These are phyloP conservation scores for Fusarium hostae DNA, from an alignment of 2,329 filamentous ascomycete genomes.

Conservation along the genomic window DNA sequence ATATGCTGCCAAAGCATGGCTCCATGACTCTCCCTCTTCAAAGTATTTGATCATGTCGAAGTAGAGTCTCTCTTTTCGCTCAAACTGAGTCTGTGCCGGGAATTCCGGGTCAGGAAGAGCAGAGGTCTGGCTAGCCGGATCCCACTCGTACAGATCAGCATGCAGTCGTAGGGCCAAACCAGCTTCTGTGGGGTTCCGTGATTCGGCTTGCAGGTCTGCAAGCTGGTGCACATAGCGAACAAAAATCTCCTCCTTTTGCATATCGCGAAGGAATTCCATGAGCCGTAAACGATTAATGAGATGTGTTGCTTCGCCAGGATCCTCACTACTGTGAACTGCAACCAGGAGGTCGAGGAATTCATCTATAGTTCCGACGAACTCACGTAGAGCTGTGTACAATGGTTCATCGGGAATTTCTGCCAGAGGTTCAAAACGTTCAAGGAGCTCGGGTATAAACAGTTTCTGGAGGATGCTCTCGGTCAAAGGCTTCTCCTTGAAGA, in stretches of 20 bases:
- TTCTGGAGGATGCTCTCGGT: conserved; percentile 93
- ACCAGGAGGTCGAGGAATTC: conserved; percentile 92
- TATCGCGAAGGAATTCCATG: conserved; percentile 96
- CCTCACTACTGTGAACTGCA: conserved; percentile 84
- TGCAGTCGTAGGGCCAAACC: conserved; percentile 90
- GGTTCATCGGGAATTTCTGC: conserved; percentile 74
- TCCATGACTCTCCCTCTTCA: conserved; percentile 94
- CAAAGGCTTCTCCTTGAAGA: conserved; percentile 89
- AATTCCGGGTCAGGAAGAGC: conserved; percentile 79
- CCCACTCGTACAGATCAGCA: conserved; percentile 93
- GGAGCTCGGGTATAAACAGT: conserved; percentile 86
- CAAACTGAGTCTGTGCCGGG: conserved; percentile 86
- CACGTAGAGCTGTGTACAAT: conserved; percentile 79
- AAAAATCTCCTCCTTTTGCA: conserved; percentile 97
- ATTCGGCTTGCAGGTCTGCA: conserved; percentile 78
- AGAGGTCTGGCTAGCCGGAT: conserved; percentile 73
- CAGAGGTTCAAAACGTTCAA: conserved; percentile 81
- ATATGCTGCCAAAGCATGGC: conserved; percentile 86
- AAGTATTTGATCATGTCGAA: conserved; percentile 96
- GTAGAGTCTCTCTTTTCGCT: conserved; percentile 91
- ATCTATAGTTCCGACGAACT: conserved; percentile 85
- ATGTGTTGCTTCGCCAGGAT: conserved; percentile 77
- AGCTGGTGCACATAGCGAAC: conserved; percentile 95
- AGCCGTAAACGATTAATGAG: conserved; percentile 89
- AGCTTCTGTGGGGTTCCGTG: conserved; percentile 85